Evolutionary conservation across 2,329 filamentous ascomycete genomes (phyloP).

Genomic region (Claviceps spartinae): DNA sequence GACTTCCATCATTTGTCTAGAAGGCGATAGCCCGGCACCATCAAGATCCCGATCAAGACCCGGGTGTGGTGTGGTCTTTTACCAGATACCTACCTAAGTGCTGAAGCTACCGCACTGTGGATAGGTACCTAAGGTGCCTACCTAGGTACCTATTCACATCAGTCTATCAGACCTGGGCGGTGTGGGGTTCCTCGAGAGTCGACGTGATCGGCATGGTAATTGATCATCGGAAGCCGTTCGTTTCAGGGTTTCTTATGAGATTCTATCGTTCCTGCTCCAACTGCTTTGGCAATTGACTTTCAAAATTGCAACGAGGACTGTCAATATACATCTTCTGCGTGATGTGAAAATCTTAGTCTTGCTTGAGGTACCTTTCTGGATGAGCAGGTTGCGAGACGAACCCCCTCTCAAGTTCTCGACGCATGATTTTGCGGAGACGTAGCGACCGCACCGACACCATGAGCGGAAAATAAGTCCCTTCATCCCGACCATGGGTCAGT

Average conservation of each 20-base stretch:
- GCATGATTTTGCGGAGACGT: background rate
- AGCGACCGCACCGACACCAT: background rate
- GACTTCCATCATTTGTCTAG: background rate
- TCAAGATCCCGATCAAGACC: slow-evolving; percentile 1
- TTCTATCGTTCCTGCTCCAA: background rate
- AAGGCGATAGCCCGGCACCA: background rate
- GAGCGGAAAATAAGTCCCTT: background rate
- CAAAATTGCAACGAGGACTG: background rate
- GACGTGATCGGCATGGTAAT: background rate
- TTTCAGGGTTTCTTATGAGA: background rate
- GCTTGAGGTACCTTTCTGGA: background rate
- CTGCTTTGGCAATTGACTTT: background rate
- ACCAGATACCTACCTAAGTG: too few species aligned
- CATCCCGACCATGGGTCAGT: background rate
- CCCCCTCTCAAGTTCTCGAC: background rate
- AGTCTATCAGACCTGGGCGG: background rate
- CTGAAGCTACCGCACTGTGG: background rate
- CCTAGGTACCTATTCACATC: background rate
- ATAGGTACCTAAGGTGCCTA: background rate
- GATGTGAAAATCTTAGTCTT: background rate
- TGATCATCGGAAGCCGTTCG: background rate
- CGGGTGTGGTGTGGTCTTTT: background rate
- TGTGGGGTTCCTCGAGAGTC: too few species aligned
- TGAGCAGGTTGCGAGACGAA: background rate
- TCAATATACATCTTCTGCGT: background rate